Evolutionary conservation across 805 yeast species (phyloP), one percentile per base, ranked within the genome.

Genomic region (Zygoascus ofunaensis): DNA sequence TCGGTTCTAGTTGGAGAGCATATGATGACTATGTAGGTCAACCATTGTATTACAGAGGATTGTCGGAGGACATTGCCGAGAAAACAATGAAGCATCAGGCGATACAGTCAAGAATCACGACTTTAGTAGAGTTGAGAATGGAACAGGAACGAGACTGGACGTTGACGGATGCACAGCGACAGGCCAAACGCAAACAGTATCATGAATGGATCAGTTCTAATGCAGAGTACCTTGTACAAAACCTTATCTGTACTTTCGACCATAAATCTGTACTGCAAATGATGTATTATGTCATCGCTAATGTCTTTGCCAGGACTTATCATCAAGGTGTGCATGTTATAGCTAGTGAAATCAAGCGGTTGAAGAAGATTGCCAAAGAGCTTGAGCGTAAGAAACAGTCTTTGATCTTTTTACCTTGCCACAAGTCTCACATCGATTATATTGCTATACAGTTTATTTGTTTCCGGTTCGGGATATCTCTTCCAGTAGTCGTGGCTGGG

Each of bases 401-500:
- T 34, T 50, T 68, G 34, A 52, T 77, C 38, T 73, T 70, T 47
- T 63, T 76, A 46, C 82, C 83, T 2, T 75, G 78, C 51, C 83
- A 77, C 59, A 75, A 76, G 56, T 73, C 80, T 8, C 83, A 77
- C 55, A 63, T 77, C 34, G 83, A 77, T 58, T 77, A 77, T 55
- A 74, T 77, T 41, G 71, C 77, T 43, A 54, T 78, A 40, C 82
- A 77, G 52, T 65, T 76, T 43, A 61, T 76, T 26, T 66, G 76
- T 47, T 68, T 75, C 51, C 61, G 82, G 28, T 68, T 77, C 50
- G 77, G 75, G 22, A 57, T 77, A 44, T 65, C 80, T 3, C 58
- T 70, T 8, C 83, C 83, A 1, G 60, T 71, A 4, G 80, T 77
- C 4, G 73, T 77, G 32, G 82, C 83, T 1, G 83, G 83, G n/a